Evolutionary conservation across 2,329 filamentous ascomycete genomes (phyloP), one percentile per base, ranked within the genome.

Genomic region (Davidsoniella australis): DNA sequence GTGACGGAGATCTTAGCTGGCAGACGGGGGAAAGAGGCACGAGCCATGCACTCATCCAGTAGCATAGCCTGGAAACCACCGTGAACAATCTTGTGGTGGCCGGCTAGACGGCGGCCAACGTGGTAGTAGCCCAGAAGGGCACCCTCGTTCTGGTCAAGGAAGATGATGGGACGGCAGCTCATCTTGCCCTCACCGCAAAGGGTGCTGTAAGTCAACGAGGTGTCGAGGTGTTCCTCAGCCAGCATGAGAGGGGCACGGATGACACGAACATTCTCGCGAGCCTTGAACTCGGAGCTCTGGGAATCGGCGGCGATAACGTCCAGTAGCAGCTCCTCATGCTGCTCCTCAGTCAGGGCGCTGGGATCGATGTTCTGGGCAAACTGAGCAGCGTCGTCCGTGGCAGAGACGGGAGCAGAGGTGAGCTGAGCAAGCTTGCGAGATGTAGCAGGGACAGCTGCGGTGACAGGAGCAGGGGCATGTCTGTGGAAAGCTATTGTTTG

Each of bases 31-130:
- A 96, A 94, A 60, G 85, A 93, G 63, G 85, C 93, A 49, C 86
- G 73, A 29, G 84, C 89, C 41, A 96, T 68, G 0, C 85, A 86
- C 63, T 96, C 89, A 60, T 96, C 89, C 48, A 96, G 68, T 61
- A 96, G 73, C 10, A 89, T 95, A n/a, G 89, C 89, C 50, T 96
- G 68, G 55, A 94, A 68, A 0, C 89, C 89, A 46, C 89, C 89
- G 62, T 96, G 91, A 5, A 95, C 75, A 54, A 96, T 85, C 2
- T 84, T 86, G 5, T 85, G 84, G 63, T 96, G 88, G 1, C 89
- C 89, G 61, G 86, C 95, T 39, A 96, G 68, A 57, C 85, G 79
- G 2, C 72, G 66, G 2, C 89, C 89, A 0, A 94, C 43, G 39
- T 53, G 50, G 46, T 52, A 52, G 46, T 49, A 52, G 39, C 50